Evolutionary conservation across 176 grass and related monocot species (phyloP).

Genomic region (Urochloa ruziziensis): DNA sequence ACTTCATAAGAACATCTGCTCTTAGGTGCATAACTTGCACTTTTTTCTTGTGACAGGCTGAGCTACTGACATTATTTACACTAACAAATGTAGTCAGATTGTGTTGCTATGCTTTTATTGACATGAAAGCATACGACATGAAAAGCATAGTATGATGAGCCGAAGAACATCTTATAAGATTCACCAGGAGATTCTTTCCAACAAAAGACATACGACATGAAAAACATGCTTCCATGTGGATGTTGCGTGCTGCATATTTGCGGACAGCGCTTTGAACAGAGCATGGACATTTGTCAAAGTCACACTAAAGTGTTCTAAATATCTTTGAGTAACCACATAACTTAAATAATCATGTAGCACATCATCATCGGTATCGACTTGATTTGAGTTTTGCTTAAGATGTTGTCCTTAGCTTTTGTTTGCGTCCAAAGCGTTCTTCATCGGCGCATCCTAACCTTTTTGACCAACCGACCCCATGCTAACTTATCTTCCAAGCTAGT

Average conservation of each 20-base stretch:
- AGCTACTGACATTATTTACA: neutral
- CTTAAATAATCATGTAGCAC: neutral
- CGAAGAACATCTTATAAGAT: neutral
- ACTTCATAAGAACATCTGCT: neutral
- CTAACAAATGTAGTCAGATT: neutral
- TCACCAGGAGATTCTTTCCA: neutral
- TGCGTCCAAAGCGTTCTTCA: neutral
- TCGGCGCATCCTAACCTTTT: neutral
- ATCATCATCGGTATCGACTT: neutral
- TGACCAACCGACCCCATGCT: neutral
- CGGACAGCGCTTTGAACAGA: neutral
- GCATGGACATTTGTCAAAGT: neutral
- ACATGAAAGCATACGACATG: no score
- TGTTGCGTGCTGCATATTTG: neutral
- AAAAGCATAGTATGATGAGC: neutral
- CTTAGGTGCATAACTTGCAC: neutral
- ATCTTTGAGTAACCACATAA: neutral
- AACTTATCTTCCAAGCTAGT: neutral
- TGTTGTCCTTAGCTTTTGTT: constrained; percentile 20
- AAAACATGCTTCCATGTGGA: neutral
- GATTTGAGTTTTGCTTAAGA: neutral
- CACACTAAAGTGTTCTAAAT: neutral
- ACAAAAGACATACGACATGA: neutral
- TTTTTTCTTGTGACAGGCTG: neutral
- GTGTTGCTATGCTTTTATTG: neutral